Base-by-base conservation (phyloP, 805 yeast genomes). In the Barnettozyma sucrosica region DNA sequence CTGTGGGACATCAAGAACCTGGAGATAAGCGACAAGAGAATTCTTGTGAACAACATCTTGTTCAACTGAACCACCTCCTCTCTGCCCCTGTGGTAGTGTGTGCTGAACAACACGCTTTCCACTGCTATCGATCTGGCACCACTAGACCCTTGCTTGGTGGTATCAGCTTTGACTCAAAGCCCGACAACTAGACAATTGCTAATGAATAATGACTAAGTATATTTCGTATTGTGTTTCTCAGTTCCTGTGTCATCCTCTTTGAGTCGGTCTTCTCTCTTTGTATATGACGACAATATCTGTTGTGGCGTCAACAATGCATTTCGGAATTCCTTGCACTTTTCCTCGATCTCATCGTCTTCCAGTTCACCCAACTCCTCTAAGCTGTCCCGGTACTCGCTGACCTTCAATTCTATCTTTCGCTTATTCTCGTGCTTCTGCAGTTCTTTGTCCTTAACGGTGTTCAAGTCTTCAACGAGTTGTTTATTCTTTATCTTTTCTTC, bases 321-420 rank as follows among this genome's bases (percentile, higher is more conserved):
- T 47, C 71, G 58, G 38, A 52, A 67, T 10, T 51, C 57, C 8
- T 55, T 49, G 19, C 72, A 68, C 43, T 52, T 51, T 18, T 45
- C 16, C 1, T 69, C 73, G 13, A 71, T 65, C 30, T 62, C 67
- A 0, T 60, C 64, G 25, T 64, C 81, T 1, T 62, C 67, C 24
- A 66, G 44, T 14, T 63, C 68, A 9, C 40, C 59, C 7, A 68
- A 65, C 24, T 79, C 83, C 51, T 80, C 85, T 18, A 81, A 56
- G 34, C 62, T 43, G 43, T 79, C 84, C 20, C 81, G 55, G 24
- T 72, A 67, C 39, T 77, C 78, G 70, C 72, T 69, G 32, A 81
- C 74, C 51, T 65, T 61, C 10, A 77, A 45, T 25, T 61, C 57
- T 42, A 60, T 36, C 47, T 58, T 50, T 53, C 63, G 48, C 39